phyloP scores from a whole-genome alignment of 139 green algal genomes.

The Pseudopediastrum boryanum region DNA sequence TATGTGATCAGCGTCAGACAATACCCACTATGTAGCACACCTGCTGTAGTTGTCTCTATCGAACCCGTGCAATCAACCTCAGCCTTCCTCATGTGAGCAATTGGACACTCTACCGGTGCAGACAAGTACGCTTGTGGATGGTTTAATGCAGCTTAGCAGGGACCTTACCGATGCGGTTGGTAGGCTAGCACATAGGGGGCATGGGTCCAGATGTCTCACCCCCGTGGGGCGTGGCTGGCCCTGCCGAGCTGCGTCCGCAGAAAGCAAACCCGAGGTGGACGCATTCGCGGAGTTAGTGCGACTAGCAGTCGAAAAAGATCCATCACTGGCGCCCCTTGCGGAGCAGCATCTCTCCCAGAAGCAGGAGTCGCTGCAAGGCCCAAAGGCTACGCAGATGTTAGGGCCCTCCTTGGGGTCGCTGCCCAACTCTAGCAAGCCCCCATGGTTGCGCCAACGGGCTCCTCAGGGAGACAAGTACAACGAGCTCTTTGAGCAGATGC shows the following conservation, averaged over 20 bases:
- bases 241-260: slow-evolving; percentile 25
- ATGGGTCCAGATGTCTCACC: too few species aligned
- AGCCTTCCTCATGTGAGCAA: too few species aligned
- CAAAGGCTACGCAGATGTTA: slow-evolving; percentile 41
- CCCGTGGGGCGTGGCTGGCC: too few species aligned
- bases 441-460: slow-evolving; percentile 93
- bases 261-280: slow-evolving; percentile 39
- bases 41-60: too few species aligned
- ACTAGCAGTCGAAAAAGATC: slow-evolving; percentile 80
- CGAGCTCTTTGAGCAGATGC: slow-evolving; percentile 79
- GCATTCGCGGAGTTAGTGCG: slow-evolving; percentile 87
- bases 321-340: slow-evolving; percentile 64
- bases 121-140: too few species aligned
- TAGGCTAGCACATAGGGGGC: too few species aligned
- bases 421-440: slow-evolving; percentile 80
- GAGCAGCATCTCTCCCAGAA: slow-evolving; percentile 55
- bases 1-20: too few species aligned
- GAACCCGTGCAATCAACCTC: too few species aligned
- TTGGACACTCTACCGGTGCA: too few species aligned
- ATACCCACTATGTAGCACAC: too few species aligned
- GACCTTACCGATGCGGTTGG: too few species aligned
- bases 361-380: background rate
- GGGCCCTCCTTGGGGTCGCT: slow-evolving; percentile 48
- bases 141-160: too few species aligned
- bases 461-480: slow-evolving; percentile 89